Percentiles rank a stretch among this genome's conserved stretches.
Conservation (phyloP, 768 basidiomycete species). For the Amanita rubescens region DNA sequence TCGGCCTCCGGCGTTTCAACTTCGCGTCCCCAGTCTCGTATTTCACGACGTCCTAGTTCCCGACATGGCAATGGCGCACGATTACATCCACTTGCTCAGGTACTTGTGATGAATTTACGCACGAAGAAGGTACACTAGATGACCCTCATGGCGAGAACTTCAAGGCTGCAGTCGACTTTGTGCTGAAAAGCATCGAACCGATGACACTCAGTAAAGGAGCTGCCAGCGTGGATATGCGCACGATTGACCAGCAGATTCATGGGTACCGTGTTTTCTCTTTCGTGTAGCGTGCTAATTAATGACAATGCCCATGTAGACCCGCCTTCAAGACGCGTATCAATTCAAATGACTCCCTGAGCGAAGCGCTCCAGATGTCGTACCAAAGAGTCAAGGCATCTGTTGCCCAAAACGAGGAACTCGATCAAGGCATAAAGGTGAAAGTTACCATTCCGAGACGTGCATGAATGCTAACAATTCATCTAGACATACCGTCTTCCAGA, state of each 20-base stretch:
- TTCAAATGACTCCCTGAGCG: constrained; percentile 51
- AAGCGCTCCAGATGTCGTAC: constrained; percentile 52
- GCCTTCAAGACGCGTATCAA: constrained; percentile 65
- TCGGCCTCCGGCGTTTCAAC: constrained; percentile 24
- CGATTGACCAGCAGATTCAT: constrained; percentile 47
- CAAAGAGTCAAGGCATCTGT: constrained; percentile 42
- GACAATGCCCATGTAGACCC: constrained; percentile 40
- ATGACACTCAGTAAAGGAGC: constrained; percentile 48
- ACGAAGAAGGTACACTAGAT: constrained; percentile 29
- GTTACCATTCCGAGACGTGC: not conserved
- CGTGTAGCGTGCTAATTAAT: constrained; percentile 8
- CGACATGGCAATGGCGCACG: constrained; percentile 31
- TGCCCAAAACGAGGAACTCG: constrained; percentile 47
- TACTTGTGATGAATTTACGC: constrained; percentile 50
- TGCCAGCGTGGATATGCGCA: constrained; percentile 46
- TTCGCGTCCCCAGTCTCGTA: constrained; percentile 37
- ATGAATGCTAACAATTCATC: constrained; percentile 5
- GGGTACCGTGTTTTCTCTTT: constrained; percentile 45
- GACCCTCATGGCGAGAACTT: constrained; percentile 33
- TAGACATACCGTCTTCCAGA: constrained; percentile 58
- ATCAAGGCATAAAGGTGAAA: constrained; percentile 55
- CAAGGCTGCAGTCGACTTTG: constrained; percentile 45
- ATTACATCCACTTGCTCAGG: constrained; percentile 46
- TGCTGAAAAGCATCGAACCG: constrained; percentile 51
- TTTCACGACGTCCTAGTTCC: constrained; percentile 21